Conservation (phyloP, 257 asterid genomes). For the Gardenia jasminoides region DNA sequence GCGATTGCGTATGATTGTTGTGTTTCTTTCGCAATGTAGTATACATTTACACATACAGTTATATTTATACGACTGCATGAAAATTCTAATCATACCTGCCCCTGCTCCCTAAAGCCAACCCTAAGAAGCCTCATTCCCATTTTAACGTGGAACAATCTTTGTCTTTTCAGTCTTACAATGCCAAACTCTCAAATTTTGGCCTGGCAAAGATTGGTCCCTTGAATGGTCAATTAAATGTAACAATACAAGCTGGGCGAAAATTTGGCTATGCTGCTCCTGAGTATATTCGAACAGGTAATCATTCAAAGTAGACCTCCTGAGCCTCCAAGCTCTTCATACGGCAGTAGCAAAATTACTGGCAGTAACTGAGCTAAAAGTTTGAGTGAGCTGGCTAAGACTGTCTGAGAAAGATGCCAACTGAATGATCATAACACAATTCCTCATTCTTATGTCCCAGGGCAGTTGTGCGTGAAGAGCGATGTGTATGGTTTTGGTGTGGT, state of each 20-base stretch:
- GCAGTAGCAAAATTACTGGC: too few relatives aligned
- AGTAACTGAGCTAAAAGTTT: too few relatives aligned
- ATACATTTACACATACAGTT: too few relatives aligned
- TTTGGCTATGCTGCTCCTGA: slow-evolving; percentile 76
- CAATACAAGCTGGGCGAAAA: slow-evolving; percentile 64
- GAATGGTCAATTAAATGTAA: slow-evolving; percentile 60
- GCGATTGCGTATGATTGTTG: too few relatives aligned
- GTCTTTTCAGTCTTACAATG: slow-evolving; percentile 50
- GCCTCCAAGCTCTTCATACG: background rate
- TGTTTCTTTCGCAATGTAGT: too few relatives aligned
- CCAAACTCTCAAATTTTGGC: slow-evolving; percentile 72
- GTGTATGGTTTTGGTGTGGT: slow-evolving; percentile 77
- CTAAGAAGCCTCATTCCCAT: background rate
- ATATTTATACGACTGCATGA: too few relatives aligned
- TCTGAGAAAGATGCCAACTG: background rate
- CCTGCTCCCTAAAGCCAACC: background rate
- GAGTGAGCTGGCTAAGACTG: background rate
- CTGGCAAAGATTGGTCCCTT: slow-evolving; percentile 64
- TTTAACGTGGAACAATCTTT: background rate
- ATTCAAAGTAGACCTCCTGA: background rate
- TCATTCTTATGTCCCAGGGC: slow-evolving; percentile 37
- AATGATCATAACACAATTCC: background rate
- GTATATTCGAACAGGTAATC: slow-evolving; percentile 60
- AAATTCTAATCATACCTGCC: too few relatives aligned
- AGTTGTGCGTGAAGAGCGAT: slow-evolving; percentile 61